phyloP scores from a whole-genome alignment of 768 basidiomycete genomes.

The Kwoniella dendrophila region DNA sequence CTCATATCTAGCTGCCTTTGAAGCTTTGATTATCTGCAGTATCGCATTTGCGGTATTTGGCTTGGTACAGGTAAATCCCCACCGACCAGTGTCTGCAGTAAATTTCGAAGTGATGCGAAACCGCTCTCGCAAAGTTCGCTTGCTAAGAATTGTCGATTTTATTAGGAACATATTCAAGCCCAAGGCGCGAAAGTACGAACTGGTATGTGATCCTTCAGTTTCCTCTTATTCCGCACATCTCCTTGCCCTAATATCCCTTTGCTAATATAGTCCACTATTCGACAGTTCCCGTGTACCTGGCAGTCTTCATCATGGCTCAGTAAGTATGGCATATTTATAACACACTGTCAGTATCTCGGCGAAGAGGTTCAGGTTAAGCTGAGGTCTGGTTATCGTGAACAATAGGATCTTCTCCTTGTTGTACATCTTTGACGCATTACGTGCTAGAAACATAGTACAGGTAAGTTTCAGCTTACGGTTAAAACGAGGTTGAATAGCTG shows the following conservation, averaged over 20 bases:
- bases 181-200: slow-evolving; percentile 28
- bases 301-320: slow-evolving; percentile 45
- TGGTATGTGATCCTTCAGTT: background rate
- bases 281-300: slow-evolving; percentile 40
- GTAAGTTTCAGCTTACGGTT: slow-evolving; percentile 12
- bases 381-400: background rate
- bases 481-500: background rate
- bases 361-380: background rate
- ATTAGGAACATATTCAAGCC: slow-evolving; percentile 26
- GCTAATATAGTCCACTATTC: background rate
- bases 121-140: background rate
- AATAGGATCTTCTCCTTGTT: slow-evolving; percentile 75
- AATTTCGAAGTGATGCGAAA: background rate
- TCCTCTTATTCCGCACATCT: background rate
- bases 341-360: background rate
- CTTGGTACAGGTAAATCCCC: slow-evolving; percentile 26
- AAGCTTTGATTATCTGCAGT: slow-evolving; percentile 33
- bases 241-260: too few relatives aligned
- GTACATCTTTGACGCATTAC: slow-evolving; percentile 56
- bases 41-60: slow-evolving; percentile 41
- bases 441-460: slow-evolving; percentile 44
- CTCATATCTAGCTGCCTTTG: slow-evolving; percentile 23
- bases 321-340: slow-evolving; percentile 12
- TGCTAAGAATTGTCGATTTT: too few relatives aligned
- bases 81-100: background rate